Conservation (phyloP, 2,329 filamentous ascomycete genomes). For the Diaporthe citriasiana region DNA sequence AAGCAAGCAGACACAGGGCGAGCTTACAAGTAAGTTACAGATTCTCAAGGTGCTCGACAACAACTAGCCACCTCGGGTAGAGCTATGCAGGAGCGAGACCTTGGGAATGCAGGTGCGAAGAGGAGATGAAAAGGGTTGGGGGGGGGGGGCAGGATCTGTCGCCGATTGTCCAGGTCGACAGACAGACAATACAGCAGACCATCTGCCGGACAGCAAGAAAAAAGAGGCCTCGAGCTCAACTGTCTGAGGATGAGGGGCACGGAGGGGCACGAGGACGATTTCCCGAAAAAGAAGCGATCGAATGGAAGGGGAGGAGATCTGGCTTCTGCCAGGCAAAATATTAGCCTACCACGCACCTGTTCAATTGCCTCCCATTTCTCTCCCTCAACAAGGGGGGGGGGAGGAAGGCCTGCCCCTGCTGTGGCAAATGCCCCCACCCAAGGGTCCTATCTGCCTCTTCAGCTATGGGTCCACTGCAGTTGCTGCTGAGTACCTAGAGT, state of each 20-base stretch:
- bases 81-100: background rate
- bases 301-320: slow-evolving; percentile 11
- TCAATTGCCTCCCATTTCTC: slow-evolving; percentile 3
- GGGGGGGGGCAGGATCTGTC: no score
- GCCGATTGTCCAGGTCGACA: background rate
- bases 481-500: background rate
- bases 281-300: slow-evolving; percentile 27
- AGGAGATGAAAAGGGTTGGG: background rate
- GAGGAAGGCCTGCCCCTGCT: slow-evolving; percentile 20
- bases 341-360: background rate
- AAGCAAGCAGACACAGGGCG: background rate
- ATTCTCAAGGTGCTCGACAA: background rate
- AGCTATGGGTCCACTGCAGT: background rate
- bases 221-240: background rate
- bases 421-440: slow-evolving; percentile 4
- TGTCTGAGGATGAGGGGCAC: slow-evolving; percentile 8
- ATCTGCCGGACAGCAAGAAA: background rate
- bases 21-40: background rate
- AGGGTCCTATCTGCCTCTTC: slow-evolving; percentile 20
- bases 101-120: background rate
- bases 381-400: background rate
- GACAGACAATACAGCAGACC: background rate
- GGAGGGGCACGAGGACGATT: slow-evolving; percentile 34
- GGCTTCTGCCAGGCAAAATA: background rate
- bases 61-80: background rate